Percentiles rank a stretch among this genome's conserved stretches.
These are phyloP conservation scores for Zopfia rhizophila DNA, from an alignment of 2,329 filamentous ascomycete genomes.

Conservation along the genomic window DNA sequence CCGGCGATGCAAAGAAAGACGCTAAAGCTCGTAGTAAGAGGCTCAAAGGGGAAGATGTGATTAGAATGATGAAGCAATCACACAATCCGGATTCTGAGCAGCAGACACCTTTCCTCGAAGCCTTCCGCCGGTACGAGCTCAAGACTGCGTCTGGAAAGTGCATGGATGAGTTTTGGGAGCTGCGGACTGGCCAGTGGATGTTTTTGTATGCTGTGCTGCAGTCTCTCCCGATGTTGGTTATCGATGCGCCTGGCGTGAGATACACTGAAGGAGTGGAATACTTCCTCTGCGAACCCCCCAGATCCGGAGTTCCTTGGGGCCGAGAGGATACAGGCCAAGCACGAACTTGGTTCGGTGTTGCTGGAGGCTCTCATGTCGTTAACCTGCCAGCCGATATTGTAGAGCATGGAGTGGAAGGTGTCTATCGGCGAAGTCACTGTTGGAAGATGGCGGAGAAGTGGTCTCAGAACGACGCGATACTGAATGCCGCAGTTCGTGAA, in stretches of 20 bases:
- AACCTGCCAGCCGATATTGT: constrained; percentile 71
- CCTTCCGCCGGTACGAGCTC: constrained; percentile 77
- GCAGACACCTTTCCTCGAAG: constrained; percentile 70
- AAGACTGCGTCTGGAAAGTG: constrained; percentile 73
- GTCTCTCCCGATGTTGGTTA: constrained; percentile 78
- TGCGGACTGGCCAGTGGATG: constrained; percentile 81
- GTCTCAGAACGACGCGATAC: constrained; percentile 55
- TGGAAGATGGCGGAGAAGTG: constrained; percentile 73
- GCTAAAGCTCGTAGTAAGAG: constrained; percentile 75
- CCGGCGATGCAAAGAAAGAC: constrained; percentile 77
- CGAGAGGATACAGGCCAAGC: constrained; percentile 67
- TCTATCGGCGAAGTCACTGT: constrained; percentile 75
- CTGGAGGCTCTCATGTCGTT: constrained; percentile 71
- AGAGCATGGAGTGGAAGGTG: constrained; percentile 73
- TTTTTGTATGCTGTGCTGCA: constrained; percentile 84
- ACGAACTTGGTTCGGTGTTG: constrained; percentile 78
- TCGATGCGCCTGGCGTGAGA: constrained; percentile 76
- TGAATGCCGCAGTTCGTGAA: constrained; percentile 49
- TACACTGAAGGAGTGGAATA: constrained; percentile 80
- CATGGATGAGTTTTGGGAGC: constrained; percentile 74
- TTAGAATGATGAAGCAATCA: constrained; percentile 78
- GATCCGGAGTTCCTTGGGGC: constrained; percentile 78
- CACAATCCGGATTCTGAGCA: constrained; percentile 80
- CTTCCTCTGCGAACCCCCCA: constrained; percentile 80
- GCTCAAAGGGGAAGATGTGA: constrained; percentile 81